A percentile compares a stretch with the other conserved stretches of the same genome.
phyloP scores from a whole-genome alignment of 2,329 filamentous ascomycete species.

The Chaetomium olivaceum region DNA sequence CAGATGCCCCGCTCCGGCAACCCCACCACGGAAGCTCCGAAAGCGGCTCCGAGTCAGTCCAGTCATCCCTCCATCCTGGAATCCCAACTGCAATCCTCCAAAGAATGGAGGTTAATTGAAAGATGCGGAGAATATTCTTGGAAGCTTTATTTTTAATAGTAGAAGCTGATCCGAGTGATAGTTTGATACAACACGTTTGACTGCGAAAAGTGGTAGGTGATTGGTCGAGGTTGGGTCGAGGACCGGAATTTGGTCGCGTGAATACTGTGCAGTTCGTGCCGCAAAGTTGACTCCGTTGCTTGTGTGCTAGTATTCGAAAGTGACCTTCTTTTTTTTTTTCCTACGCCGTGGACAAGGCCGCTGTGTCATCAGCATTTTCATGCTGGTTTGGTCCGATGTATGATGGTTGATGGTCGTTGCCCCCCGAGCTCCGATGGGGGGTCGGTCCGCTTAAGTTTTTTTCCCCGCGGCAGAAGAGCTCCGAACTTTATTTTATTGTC shows the following conservation, averaged over 20 bases:
- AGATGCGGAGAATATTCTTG: not conserved
- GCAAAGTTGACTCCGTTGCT: not conserved
- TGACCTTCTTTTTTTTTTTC: not conserved
- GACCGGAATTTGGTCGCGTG: not conserved
- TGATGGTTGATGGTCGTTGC: not conserved
- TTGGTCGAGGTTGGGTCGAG: not conserved
- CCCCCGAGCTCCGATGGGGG: not conserved
- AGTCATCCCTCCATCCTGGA: not conserved
- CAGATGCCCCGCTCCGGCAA: not conserved
- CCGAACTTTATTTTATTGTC: not conserved
- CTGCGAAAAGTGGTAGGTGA: not conserved
- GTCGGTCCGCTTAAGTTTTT: conserved; percentile 27
- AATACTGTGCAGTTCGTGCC: not conserved
- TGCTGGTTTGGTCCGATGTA: not conserved
- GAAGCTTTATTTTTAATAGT: not conserved
- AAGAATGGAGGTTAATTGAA: not conserved
- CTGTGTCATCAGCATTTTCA: not conserved
- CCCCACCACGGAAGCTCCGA: conserved; percentile 15
- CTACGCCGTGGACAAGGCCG: not conserved
- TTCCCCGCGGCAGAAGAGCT: conserved; percentile 18
- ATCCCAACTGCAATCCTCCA: not conserved
- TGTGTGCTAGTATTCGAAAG: not conserved
- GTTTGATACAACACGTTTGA: not conserved
- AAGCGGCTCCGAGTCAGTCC: conserved; percentile 10
- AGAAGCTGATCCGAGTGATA: not conserved